Percentiles rank a stretch among this genome's conserved stretches.
phyloP scores from a whole-genome alignment of 2,329 filamentous ascomycete species.

The Aureobasidium sp. region DNA sequence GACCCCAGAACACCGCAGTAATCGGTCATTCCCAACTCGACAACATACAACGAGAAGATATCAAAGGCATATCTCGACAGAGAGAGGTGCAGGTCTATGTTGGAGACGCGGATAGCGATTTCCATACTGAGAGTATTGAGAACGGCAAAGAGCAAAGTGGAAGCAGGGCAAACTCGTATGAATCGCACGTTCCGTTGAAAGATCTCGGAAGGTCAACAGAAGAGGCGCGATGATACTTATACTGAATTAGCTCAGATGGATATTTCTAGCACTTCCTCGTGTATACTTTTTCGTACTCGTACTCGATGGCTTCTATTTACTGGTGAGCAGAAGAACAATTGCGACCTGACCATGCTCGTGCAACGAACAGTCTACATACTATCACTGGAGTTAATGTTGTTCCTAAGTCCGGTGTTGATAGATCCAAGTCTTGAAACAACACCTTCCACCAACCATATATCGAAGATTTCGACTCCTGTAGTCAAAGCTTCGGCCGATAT shows the following conservation, averaged over 20 bases:
- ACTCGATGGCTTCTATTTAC: background rate
- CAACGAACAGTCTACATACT: background rate
- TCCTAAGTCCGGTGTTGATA: background rate
- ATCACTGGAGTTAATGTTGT: background rate
- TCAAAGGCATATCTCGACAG: constrained; percentile 2
- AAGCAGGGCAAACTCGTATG: background rate
- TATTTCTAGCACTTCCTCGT: background rate
- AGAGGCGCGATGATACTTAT: background rate
- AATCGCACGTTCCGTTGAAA: constrained; percentile 1
- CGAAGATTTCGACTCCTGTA: background rate
- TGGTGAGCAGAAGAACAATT: background rate
- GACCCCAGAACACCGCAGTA: background rate
- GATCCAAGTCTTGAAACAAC: background rate
- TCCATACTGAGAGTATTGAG: background rate
- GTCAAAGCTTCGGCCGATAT: background rate
- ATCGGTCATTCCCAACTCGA: background rate
- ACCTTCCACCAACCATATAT: background rate
- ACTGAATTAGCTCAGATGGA: background rate
- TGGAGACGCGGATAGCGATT: constrained; percentile 4
- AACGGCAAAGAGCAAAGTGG: background rate
- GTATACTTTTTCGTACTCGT: background rate
- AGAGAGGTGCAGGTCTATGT: constrained; percentile 5
- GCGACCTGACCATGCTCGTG: background rate
- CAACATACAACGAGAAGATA: background rate
- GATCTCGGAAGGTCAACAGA: background rate